Conservation (phyloP, 371 early-diverging fungal genomes). For the Mortierella sp. region DNA sequence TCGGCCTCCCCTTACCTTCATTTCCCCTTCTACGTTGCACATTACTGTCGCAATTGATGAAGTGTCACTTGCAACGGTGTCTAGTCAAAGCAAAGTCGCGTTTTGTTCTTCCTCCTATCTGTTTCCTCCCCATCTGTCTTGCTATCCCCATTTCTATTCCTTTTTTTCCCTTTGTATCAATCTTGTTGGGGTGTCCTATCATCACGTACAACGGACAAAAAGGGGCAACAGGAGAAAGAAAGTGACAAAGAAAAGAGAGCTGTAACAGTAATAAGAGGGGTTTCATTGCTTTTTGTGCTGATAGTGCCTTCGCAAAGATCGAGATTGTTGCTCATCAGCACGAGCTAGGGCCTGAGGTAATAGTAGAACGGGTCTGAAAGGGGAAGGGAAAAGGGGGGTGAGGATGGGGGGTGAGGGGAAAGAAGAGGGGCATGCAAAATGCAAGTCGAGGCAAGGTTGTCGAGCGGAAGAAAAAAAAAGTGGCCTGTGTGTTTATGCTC, state of each 20-base stretch:
- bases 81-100: background rate
- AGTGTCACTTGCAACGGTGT: background rate
- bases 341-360: background rate
- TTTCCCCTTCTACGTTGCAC: background rate
- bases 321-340: too few species aligned
- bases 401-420: background rate
- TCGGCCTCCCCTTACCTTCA: background rate
- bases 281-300: background rate
- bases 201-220: background rate
- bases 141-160: background rate
- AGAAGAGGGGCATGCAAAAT: too few species aligned
- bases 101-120: background rate
- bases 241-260: background rate
- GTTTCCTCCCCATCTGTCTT: background rate
- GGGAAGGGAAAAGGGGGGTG: background rate
- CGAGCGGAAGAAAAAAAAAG: background rate
- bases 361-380: background rate
- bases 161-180: background rate
- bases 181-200: background rate
- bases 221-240: background rate
- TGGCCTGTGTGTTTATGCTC: constrained; percentile 6
- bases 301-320: constrained; percentile 3
- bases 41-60: background rate
- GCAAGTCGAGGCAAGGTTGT: background rate
- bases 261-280: background rate